Conservation (phyloP, 1,284 basidiomycete species). For the Puccinia coronata region DNA sequence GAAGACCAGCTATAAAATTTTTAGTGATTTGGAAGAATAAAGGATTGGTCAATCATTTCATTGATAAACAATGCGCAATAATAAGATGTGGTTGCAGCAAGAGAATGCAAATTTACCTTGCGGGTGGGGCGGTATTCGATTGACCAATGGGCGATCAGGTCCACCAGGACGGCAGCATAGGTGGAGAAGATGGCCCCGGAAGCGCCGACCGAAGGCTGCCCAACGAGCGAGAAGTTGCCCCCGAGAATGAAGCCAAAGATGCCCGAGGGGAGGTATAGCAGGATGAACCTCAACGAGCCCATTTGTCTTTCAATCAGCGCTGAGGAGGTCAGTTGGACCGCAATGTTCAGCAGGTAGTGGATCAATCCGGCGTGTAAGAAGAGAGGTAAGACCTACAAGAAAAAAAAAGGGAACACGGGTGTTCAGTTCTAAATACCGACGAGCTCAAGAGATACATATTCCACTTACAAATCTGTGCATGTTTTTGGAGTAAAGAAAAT, state of each 20-base stretch:
- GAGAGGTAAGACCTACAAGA: conserved; percentile 27
- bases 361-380: conserved; percentile 43
- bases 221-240: conserved; percentile 58
- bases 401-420: background rate
- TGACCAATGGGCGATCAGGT: conserved; percentile 57
- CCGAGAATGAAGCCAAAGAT: conserved; percentile 59
- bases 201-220: conserved; percentile 57
- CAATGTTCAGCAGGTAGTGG: conserved; percentile 56
- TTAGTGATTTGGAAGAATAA: background rate
- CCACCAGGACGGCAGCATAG: conserved; percentile 58
- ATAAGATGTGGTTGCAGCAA: conserved; percentile 23
- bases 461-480: conserved; percentile 38
- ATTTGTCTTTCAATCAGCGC: conserved; percentile 57
- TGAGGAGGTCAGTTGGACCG: conserved; percentile 58
- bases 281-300: conserved; percentile 55
- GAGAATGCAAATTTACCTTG: background rate
- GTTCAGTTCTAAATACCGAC: background rate
- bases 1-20: conserved; percentile 22
- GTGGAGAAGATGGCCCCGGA: conserved; percentile 58
- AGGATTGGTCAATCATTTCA: background rate
- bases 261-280: conserved; percentile 56
- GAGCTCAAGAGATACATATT: background rate
- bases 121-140: conserved; percentile 34
- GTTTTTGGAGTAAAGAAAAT: background rate
- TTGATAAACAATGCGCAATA: background rate